These are phyloP conservation scores for Entonaema liquescens DNA, from an alignment of 495 filamentous ascomycete species.

Conservation along the genomic window DNA sequence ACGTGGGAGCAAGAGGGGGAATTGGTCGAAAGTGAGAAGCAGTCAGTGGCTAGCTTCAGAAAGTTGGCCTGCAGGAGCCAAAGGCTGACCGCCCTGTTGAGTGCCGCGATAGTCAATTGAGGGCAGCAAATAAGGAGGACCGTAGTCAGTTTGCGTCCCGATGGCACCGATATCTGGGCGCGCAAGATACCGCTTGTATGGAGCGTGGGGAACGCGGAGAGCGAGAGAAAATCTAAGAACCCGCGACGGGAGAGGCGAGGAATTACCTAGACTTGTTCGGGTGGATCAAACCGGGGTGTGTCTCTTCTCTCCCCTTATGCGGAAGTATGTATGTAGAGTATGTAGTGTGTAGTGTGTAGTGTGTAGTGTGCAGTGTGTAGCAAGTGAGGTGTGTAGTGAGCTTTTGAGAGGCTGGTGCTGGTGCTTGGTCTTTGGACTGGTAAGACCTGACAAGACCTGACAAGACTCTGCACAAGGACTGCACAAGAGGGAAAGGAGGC, in stretches of 20 bases:
- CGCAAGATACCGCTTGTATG: slow-evolving; percentile 36
- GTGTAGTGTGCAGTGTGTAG: too few relatives aligned
- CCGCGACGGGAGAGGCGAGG: slow-evolving; percentile 29
- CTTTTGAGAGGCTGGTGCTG: slow-evolving; percentile 1
- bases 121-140: slow-evolving; percentile 47
- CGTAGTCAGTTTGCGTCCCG: slow-evolving; percentile 44
- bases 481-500: too few relatives aligned
- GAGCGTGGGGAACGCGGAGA: slow-evolving; percentile 46
- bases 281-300: slow-evolving; percentile 9
- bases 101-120: slow-evolving; percentile 48
- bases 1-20: slow-evolving; percentile 50
- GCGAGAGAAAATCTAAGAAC: slow-evolving; percentile 31
- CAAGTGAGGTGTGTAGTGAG: too few relatives aligned
- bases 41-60: slow-evolving; percentile 47
- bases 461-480: not conserved
- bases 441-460: too few relatives aligned
- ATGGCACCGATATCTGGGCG: slow-evolving; percentile 45
- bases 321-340: too few relatives aligned
- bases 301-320: slow-evolving; percentile 5
- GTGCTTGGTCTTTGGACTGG: not conserved
- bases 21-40: slow-evolving; percentile 39
- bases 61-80: slow-evolving; percentile 43
- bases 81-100: slow-evolving; percentile 46
- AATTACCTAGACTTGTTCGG: slow-evolving; percentile 8
- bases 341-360: too few relatives aligned